Percentiles rank a stretch among this genome's conserved stretches.
Evolutionary conservation across 2,329 filamentous ascomycete genomes (phyloP).

Genomic region (Xylariaceae sp.): DNA sequence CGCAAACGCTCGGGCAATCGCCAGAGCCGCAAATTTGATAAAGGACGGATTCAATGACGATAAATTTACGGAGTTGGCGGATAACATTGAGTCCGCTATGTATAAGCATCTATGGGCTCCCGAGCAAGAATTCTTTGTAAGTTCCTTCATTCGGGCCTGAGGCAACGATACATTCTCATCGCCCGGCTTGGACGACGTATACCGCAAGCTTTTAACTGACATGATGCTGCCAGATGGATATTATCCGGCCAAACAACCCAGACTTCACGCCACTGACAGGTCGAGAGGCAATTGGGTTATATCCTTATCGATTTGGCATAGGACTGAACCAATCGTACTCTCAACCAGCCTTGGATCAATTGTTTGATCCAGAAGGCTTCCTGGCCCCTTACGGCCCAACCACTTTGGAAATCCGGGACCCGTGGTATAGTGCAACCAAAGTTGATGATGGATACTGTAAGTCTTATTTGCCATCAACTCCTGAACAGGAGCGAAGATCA

Average conservation of each 20-base stretch:
- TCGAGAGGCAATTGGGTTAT: conserved; percentile 41
- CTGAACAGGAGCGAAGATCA: background rate
- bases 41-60: conserved; percentile 30
- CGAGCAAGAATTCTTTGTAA: conserved; percentile 38
- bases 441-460: conserved; percentile 30
- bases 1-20: conserved; percentile 40
- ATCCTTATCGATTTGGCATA: conserved; percentile 42
- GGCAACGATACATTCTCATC: background rate
- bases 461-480: background rate
- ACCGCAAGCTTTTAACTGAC: too few species aligned
- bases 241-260: conserved; percentile 36
- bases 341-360: conserved; percentile 33
- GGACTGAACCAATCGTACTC: conserved; percentile 32
- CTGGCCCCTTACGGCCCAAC: conserved; percentile 39
- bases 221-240: conserved; percentile 15
- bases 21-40: conserved; percentile 34
- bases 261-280: conserved; percentile 34
- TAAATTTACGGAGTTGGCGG: conserved; percentile 34
- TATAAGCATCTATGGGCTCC: conserved; percentile 37
- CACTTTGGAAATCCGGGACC: conserved; percentile 40
- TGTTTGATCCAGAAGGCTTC: conserved; percentile 37
- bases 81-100: conserved; percentile 35
- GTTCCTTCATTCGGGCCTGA: background rate
- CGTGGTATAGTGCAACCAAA: conserved; percentile 37
- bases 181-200: too few species aligned